Evolutionary conservation across 176 grass and related monocot genomes (phyloP).

Genomic region (Raddia guianensis): DNA sequence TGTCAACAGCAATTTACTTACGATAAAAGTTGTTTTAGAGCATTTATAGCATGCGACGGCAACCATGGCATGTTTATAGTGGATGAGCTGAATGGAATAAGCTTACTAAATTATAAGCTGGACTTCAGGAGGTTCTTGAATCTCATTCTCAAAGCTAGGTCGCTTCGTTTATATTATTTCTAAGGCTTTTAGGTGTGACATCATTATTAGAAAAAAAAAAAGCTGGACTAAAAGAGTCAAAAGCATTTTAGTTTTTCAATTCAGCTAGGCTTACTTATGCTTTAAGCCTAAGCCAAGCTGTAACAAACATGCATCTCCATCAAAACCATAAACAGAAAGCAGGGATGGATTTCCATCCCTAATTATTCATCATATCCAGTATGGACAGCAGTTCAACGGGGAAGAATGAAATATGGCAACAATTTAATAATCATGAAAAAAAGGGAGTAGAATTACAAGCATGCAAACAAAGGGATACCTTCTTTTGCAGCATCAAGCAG

Average conservation of each 20-base stretch:
- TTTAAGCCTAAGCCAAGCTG: no score
- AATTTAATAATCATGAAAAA: neutral
- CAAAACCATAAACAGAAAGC: conserved; percentile 6
- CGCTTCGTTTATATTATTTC: no score
- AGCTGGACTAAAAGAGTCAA: no score
- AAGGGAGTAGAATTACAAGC: neutral
- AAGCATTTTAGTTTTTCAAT: no score
- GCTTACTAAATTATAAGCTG: no score
- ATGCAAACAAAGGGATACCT: conserved; percentile 17
- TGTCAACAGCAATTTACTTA: neutral
- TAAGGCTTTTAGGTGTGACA: no score
- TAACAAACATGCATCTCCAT: neutral
- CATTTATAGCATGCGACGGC: neutral
- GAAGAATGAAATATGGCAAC: neutral
- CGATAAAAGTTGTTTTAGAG: neutral
- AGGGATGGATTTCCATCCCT: neutral
- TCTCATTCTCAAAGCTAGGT: no score
- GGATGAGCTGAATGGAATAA: no score
- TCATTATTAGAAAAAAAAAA: no score
- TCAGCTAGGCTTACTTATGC: no score
- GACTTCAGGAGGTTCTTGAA: no score
- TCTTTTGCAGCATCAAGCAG: conserved; percentile 39
- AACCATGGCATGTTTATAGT: neutral
- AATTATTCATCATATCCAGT: neutral
- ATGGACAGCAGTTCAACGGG: neutral